phyloP scores from a whole-genome alignment of 2,329 filamentous ascomycete species.

The Raffaelea arxii region DNA sequence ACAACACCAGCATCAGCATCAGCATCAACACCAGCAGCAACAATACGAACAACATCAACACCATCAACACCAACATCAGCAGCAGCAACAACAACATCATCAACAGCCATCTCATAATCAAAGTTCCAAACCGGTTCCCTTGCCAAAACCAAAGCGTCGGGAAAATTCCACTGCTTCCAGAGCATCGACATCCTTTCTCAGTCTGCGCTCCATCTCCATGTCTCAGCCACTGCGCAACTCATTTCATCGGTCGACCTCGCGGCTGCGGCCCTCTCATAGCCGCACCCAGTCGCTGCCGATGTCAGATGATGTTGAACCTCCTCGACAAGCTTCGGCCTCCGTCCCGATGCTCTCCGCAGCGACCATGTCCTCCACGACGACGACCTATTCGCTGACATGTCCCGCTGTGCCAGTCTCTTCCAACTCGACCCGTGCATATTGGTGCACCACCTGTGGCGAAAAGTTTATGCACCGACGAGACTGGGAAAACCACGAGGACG shows the following conservation, averaged over 20 bases:
- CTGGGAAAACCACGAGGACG: conserved; percentile 60
- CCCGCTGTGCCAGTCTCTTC: conserved; percentile 11
- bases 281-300: neutral
- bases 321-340: neutral
- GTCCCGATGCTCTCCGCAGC: neutral
- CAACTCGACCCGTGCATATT: conserved; percentile 36
- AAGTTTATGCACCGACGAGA: conserved; percentile 60
- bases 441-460: conserved; percentile 51
- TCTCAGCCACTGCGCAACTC: conserved; percentile 9
- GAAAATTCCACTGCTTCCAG: conserved; percentile 15
- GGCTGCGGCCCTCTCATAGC: neutral
- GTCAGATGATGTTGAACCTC: too few relatives aligned
- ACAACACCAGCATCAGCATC: too few relatives aligned
- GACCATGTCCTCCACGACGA: neutral
- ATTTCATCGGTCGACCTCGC: neutral
- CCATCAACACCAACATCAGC: too few relatives aligned
- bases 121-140: conserved; percentile 2
- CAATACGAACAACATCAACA: too few relatives aligned
- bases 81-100: too few relatives aligned
- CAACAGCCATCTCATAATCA: neutral
- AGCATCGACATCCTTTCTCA: conserved; percentile 40
- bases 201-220: conserved; percentile 34
- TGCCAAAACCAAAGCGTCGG: neutral
- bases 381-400: neutral
- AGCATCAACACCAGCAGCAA: too few relatives aligned